Evolutionary conservation across 2,329 filamentous ascomycete species (phyloP).

Genomic region (Botrytis porri): DNA sequence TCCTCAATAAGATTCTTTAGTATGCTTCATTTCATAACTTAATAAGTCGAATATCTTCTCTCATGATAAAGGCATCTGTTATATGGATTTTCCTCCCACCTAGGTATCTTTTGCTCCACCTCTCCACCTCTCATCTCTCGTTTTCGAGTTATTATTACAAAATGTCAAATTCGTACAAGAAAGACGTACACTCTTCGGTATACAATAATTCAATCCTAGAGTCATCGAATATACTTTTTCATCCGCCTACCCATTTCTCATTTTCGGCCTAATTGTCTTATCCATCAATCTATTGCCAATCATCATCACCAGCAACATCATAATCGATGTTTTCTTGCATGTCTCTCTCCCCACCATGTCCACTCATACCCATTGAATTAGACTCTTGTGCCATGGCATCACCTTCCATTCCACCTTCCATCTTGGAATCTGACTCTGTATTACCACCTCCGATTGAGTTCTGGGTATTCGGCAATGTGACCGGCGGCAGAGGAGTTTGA

Average conservation of each 20-base stretch:
- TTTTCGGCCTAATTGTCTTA: not conserved
- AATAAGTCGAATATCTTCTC: not conserved
- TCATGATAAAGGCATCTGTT: not conserved
- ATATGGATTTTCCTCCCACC: not conserved
- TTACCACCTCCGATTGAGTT: not conserved
- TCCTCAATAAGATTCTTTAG: not conserved
- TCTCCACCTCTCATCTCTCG: not conserved
- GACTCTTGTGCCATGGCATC: constrained; percentile 34
- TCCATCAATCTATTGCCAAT: constrained; percentile 29
- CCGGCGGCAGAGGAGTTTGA: constrained; percentile 34
- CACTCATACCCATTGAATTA: constrained; percentile 22
- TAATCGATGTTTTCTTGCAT: constrained; percentile 39
- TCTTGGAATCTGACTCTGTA: constrained; percentile 15
- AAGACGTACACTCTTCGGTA: not conserved
- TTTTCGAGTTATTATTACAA: constrained; percentile 10
- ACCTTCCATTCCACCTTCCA: constrained; percentile 34
- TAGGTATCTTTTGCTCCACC: not conserved
- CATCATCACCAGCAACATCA: constrained; percentile 44
- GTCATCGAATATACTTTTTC: not conserved
- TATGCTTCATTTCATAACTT: not conserved
- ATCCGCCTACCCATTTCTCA: not conserved
- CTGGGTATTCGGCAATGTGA: constrained; percentile 24
- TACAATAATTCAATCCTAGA: not conserved
- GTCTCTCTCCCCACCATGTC: constrained; percentile 22
- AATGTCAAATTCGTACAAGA: constrained; percentile 2